A percentile compares a stretch with the other conserved stretches of the same genome.
Conservation (phyloP, 2,329 filamentous ascomycete genomes). For the Elsinoe perseae region DNA sequence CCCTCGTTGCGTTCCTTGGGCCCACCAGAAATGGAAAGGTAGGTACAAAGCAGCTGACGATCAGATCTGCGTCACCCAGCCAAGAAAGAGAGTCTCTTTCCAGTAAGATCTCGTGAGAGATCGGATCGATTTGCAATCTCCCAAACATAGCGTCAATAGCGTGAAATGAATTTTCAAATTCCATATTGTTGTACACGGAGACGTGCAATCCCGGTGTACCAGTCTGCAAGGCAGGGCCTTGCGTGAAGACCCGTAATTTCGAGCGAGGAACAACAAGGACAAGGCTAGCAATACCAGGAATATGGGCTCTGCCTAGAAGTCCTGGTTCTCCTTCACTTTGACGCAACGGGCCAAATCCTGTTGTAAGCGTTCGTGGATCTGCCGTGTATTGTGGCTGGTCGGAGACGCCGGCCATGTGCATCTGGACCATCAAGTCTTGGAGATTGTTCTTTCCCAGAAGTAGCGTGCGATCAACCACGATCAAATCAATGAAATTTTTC, state of each 20-base stretch:
- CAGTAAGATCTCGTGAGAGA: conserved; percentile 4
- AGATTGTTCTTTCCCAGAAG: conserved; percentile 22
- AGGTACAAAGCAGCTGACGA: conserved; percentile 25
- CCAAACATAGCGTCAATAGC: conserved; percentile 15
- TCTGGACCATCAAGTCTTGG: conserved; percentile 26
- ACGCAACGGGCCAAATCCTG: background rate
- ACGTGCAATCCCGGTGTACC: conserved; percentile 12
- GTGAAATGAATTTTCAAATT: conserved; percentile 7
- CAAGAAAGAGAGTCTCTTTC: conserved; percentile 22
- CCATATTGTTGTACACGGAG: background rate
- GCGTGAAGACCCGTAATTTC: background rate
- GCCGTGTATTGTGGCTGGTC: background rate
- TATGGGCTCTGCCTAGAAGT: background rate
- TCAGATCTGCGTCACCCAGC: conserved; percentile 22
- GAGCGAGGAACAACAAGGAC: conserved; percentile 8
- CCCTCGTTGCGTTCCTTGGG: conserved; percentile 14
- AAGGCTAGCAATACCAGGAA: conserved; percentile 8
- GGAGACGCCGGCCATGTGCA: conserved; percentile 23
- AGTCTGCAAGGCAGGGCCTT: background rate
- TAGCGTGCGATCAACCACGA: conserved; percentile 20
- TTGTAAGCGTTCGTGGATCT: background rate
- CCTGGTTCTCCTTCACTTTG: conserved; percentile 5
- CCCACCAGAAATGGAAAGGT: conserved; percentile 18
- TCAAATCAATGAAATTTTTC: conserved; percentile 16
- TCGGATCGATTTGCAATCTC: background rate